Percentiles rank a stretch among this genome's conserved stretches.
Conservation (phyloP, 768 basidiomycete genomes). For the Galerina sulciceps region DNA sequence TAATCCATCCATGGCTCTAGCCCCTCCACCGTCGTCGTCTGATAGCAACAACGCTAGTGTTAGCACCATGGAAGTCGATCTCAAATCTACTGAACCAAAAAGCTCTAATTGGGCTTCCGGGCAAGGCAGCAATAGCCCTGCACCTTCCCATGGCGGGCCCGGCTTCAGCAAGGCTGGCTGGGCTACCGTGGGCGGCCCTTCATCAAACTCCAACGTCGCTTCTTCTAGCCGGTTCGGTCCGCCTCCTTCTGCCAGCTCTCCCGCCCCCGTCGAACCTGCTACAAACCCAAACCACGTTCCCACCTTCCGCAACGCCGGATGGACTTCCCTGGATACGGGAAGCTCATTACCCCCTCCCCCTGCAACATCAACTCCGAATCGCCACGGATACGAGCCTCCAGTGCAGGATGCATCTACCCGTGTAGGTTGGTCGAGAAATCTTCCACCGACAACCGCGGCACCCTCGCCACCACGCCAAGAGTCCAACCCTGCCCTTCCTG, state of each 20-base stretch:
- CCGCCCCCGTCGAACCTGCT: not conserved
- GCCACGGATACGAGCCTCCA: slow-evolving; percentile 12
- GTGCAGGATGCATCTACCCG: not conserved
- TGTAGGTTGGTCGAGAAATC: not conserved
- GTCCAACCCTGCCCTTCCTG: not conserved
- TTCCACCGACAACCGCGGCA: too few species aligned
- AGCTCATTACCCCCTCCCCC: slow-evolving; percentile 32
- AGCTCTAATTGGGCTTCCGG: slow-evolving; percentile 56
- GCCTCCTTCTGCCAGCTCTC: slow-evolving; percentile 1
- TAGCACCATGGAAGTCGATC: slow-evolving; percentile 30
- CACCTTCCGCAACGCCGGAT: slow-evolving; percentile 56
- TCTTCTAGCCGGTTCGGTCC: slow-evolving; percentile 10
- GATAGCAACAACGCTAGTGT: slow-evolving; percentile 17
- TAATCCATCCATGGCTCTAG: slow-evolving; percentile 22
- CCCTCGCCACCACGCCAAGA: not conserved
- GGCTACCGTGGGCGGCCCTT: slow-evolving; percentile 44
- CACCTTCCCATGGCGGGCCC: slow-evolving; percentile 27
- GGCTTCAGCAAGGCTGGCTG: slow-evolving; percentile 54
- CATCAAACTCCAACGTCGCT: slow-evolving; percentile 15
- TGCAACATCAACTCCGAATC: slow-evolving; percentile 9
- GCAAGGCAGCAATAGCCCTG: slow-evolving; percentile 21
- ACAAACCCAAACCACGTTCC: slow-evolving; percentile 13
- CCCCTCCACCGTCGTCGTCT: slow-evolving; percentile 10
- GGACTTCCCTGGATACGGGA: slow-evolving; percentile 66
- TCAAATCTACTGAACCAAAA: slow-evolving; percentile 33